A percentile compares a stretch with the other conserved stretches of the same genome.
These are phyloP conservation scores for Cryptosporidium parvum DNA, from an alignment of 169 alveolate species.

Conservation along the genomic window DNA sequence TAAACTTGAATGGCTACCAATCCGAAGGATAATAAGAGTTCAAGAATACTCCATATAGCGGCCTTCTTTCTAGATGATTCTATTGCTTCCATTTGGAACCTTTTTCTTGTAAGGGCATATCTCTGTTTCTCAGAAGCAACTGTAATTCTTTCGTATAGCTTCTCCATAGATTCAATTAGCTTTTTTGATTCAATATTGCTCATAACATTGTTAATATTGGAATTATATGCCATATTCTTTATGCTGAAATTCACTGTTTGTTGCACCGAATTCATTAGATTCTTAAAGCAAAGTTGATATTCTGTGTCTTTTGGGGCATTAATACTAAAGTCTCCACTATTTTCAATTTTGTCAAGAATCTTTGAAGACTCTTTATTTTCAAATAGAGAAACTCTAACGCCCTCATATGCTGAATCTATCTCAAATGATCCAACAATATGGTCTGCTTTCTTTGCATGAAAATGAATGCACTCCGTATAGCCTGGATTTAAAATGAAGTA, in stretches of 20 bases:
- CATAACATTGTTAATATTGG: conserved; percentile 27
- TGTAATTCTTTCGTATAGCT: conserved; percentile 47
- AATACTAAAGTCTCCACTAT: conserved; percentile 46
- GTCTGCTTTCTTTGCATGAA: conserved; percentile 19
- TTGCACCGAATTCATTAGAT: conserved; percentile 39
- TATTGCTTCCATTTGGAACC: conserved; percentile 61
- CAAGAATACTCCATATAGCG: conserved; percentile 54
- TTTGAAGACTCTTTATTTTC: not conserved
- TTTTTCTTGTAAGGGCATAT: conserved; percentile 61
- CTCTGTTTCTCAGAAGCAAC: conserved; percentile 58
- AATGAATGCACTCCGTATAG: conserved; percentile 50
- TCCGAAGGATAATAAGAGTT: conserved; percentile 34
- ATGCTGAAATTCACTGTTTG: conserved; percentile 58
- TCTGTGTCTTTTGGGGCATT: conserved; percentile 4
- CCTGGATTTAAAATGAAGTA: conserved; percentile 40
- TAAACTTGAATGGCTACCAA: conserved; percentile 39
- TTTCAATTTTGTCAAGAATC: conserved; percentile 34
- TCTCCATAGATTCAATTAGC: conserved; percentile 49
- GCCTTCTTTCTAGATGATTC: conserved; percentile 63
- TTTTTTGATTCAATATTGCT: conserved; percentile 46
- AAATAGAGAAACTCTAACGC: conserved; percentile 42
- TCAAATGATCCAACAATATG: conserved; percentile 60
- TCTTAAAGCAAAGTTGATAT: conserved; percentile 47
- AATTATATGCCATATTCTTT: conserved; percentile 9
- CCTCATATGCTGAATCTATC: conserved; percentile 36